These are phyloP conservation scores for Biscutella laevigata DNA, from an alignment of 441 rosid genomes.

Conservation along the genomic window DNA sequence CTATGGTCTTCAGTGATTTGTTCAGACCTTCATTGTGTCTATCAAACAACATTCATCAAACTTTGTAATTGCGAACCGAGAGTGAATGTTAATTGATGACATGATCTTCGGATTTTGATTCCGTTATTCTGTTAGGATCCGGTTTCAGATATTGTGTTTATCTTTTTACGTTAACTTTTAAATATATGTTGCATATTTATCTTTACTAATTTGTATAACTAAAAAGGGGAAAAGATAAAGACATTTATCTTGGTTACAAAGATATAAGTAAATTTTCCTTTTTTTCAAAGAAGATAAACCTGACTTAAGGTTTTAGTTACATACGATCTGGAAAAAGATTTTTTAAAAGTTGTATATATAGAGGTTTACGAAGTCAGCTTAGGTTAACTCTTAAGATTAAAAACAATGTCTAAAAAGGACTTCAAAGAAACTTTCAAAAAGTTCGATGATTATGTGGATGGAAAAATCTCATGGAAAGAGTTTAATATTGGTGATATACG, in stretches of 20 bases:
- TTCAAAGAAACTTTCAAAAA: slow-evolving; percentile 1
- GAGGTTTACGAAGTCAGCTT: background rate
- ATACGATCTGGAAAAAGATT: too few relatives aligned
- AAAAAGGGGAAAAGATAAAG: too few relatives aligned
- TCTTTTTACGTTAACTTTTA: too few relatives aligned
- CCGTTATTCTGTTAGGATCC: too few relatives aligned
- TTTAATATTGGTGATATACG: background rate
- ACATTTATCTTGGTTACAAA: too few relatives aligned
- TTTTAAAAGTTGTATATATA: too few relatives aligned
- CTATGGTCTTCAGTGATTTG: slow-evolving; percentile 65
- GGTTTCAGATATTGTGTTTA: background rate
- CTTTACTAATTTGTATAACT: too few relatives aligned
- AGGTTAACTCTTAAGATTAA: background rate
- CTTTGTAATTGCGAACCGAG: slow-evolving; percentile 10
- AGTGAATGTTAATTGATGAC: slow-evolving; percentile 10
- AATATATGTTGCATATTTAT: too few relatives aligned
- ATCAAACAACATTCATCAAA: background rate
- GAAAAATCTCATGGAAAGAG: background rate
- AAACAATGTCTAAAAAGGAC: background rate
- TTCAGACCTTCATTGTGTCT: background rate
- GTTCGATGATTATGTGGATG: background rate
- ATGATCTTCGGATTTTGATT: background rate
- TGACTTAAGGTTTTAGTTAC: too few relatives aligned
- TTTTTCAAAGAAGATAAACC: too few relatives aligned
- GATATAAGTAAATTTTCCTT: too few relatives aligned